Percentiles rank a stretch among this genome's conserved stretches.
These are phyloP conservation scores for Pyropia haitanensis DNA, from an alignment of 23 red algal species.

Conservation along the genomic window DNA sequence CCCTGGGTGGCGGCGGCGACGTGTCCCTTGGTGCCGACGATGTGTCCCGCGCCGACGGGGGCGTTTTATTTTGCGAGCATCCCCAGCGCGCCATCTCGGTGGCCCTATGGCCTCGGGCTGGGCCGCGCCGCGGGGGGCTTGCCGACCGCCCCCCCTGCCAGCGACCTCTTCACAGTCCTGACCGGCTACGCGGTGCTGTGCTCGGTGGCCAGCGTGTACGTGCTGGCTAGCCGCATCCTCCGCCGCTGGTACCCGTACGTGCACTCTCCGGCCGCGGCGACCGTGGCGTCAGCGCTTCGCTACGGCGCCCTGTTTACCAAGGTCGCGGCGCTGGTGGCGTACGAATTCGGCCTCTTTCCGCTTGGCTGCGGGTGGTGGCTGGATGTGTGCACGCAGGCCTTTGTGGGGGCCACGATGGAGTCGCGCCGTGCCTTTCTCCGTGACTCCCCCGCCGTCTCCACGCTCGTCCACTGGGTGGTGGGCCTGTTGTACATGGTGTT, in stretches of 20 bases:
- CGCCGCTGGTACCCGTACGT: constrained; percentile 51
- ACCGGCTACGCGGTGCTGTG: constrained; percentile 70
- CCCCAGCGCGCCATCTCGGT: no score
- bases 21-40: no score
- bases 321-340: constrained; percentile 56
- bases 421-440: constrained; percentile 32
- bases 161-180: constrained; percentile 57
- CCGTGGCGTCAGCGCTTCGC: constrained; percentile 34
- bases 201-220: constrained; percentile 34
- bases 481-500: constrained; percentile 94
- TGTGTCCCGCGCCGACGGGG: no score
- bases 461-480: constrained; percentile 68
- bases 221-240: constrained; percentile 31
- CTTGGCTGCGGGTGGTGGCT: constrained; percentile 85
- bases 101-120: no score
- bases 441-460: constrained; percentile 35
- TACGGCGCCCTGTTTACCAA: constrained; percentile 54
- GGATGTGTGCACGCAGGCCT: constrained; percentile 55
- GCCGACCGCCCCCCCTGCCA: background rate
- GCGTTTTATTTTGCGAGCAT: no score
- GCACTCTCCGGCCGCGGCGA: constrained; percentile 45
- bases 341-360: constrained; percentile 81
- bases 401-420: constrained; percentile 22
- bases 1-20: no score
- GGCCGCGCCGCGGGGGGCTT: no score